Evolutionary conservation across 1,284 basidiomycete species (phyloP), one percentile per base, ranked within the genome.

Genomic region (Rhodofomes roseus): DNA sequence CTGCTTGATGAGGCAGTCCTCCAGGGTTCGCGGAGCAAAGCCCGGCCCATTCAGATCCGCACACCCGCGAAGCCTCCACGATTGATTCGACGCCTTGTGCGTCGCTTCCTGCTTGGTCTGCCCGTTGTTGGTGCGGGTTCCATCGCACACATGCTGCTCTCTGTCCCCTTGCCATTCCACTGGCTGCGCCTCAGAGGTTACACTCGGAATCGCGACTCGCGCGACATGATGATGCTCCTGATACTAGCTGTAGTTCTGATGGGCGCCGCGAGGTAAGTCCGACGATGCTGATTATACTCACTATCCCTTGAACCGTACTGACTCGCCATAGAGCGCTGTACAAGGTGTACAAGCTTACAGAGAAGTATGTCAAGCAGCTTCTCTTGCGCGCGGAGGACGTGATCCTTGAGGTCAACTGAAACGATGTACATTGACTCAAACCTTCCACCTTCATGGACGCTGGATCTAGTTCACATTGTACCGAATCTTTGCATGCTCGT

Each of bases 41-140:
- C 44, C 64, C 31, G 12, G 48, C 34, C 58, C 54, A 58, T 23
- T 9, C 50, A 54, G 27, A 54, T 55, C 40, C 63, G 60, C 31
- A 55, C 67, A 40, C 67, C 68, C 2, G 59, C 62, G n/a, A 60
- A 59, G 22, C 70, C 74, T 25, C 78, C 80, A 4, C 76, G 85
- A 34, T 59, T 88, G 29, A 48, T 90, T 18, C 75, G 72, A 59
- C 77, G 80, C 39, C 81, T 92, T 61, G 60, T 89, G 48, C 82
- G 81, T 39, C 83, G 90, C 27, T 87, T 92, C 69, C 64, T 92
- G 16, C 73, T 92, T 22, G 90, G 90, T 22, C 76, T 93, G 14
- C 90, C 90, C 25, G 79, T 92, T 53, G 80, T 93, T 11, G 89
- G 90, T 8, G 88, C 87, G 40, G 83, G 84, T n/a, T 91, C 88